These are phyloP conservation scores for Rhododendron vialii DNA, from an alignment of 148 eudicot species.

Conservation along the genomic window DNA sequence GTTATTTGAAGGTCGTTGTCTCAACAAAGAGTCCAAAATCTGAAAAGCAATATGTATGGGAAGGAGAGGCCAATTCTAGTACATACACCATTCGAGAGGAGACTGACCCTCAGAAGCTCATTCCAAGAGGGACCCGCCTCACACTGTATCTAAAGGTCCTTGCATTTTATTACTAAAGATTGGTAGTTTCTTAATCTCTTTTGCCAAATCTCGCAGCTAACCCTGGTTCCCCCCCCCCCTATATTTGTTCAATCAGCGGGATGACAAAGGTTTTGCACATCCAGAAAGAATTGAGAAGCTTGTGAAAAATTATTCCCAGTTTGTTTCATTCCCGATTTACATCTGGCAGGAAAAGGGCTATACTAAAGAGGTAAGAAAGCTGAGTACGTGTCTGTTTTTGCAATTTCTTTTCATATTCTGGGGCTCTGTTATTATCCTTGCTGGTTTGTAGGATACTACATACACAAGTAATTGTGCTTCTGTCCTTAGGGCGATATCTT, in stretches of 20 bases:
- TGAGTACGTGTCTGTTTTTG: not conserved
- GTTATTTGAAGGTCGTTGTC: constrained; percentile 58
- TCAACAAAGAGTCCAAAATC: constrained; percentile 92
- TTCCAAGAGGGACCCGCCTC: constrained; percentile 89
- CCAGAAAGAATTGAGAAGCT: constrained; percentile 90
- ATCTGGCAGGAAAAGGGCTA: constrained; percentile 96
- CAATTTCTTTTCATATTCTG: not conserved
- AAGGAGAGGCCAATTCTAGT: constrained; percentile 92
- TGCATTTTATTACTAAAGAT: not conserved
- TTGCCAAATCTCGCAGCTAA: not conserved
- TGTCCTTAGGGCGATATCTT: not conserved
- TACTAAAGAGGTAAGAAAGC: constrained; percentile 70
- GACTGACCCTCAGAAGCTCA: constrained; percentile 75
- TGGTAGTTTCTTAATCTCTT: not conserved
- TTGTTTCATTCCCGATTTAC: constrained; percentile 95
- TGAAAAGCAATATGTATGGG: constrained; percentile 95
- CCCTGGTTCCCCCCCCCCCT: not conserved
- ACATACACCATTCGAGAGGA: constrained; percentile 87
- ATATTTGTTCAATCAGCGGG: constrained; percentile 39
- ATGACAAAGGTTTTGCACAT: constrained; percentile 86
- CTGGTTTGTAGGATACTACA: not conserved
- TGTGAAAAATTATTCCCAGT: constrained; percentile 93
- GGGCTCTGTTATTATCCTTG: not conserved
- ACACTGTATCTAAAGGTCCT: constrained; percentile 79
- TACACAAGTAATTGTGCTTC: not conserved